Conservation (phyloP, 345 rosid species). For the Melastoma malabathricum region DNA sequence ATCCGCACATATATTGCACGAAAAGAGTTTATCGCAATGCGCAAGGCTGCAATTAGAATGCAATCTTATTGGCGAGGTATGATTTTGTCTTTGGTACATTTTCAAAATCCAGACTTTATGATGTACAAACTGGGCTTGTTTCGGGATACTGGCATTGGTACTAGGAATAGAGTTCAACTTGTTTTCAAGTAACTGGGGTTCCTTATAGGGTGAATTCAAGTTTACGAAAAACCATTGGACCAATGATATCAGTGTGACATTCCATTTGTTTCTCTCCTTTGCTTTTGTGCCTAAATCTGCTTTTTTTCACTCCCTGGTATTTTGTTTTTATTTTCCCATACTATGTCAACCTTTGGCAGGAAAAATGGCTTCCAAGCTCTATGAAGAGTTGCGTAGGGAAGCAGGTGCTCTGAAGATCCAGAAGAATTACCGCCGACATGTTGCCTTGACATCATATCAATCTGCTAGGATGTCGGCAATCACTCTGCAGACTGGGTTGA, state of each 20-base stretch:
- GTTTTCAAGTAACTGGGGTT: too few relatives aligned
- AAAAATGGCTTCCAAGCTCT: constrained; percentile 69
- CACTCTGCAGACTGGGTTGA: constrained; percentile 68
- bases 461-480: constrained; percentile 43
- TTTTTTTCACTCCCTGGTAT: too few relatives aligned
- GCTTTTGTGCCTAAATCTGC: too few relatives aligned
- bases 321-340: not conserved
- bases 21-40: constrained; percentile 65
- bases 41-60: constrained; percentile 66
- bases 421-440: constrained; percentile 61
- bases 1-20: constrained; percentile 73
- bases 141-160: not conserved
- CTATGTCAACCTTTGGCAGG: constrained; percentile 29
- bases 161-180: too few relatives aligned
- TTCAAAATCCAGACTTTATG: constrained; percentile 2
- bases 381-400: constrained; percentile 65
- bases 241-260: too few relatives aligned
- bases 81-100: constrained; percentile 6
- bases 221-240: too few relatives aligned
- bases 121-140: not conserved
- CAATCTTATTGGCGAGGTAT: constrained; percentile 90
- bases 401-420: constrained; percentile 88
- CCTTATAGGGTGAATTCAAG: too few relatives aligned
- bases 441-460: constrained; percentile 52
- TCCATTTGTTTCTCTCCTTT: too few relatives aligned